phyloP scores from a whole-genome alignment of 2,329 filamentous ascomycete species.

The Diaporthe ampelina region DNA sequence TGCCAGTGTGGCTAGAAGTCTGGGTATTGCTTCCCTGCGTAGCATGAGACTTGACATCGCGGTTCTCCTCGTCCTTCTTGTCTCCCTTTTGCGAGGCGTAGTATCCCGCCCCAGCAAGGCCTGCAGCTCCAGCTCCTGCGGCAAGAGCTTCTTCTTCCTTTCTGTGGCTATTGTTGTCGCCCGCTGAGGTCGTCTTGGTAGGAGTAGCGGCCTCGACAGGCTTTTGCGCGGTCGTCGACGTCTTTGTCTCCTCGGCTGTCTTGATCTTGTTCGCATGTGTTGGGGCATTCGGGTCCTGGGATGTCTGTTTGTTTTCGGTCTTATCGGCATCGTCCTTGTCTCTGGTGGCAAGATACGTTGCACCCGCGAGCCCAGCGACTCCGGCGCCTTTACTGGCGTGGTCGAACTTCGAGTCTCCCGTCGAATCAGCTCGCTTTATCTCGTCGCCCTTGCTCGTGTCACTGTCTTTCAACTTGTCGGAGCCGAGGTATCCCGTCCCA shows the following conservation, averaged over 20 bases:
- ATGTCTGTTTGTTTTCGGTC: not conserved
- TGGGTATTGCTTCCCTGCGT: not conserved
- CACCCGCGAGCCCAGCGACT: slow-evolving; percentile 12
- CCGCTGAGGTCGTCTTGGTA: not conserved
- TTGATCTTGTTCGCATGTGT: not conserved
- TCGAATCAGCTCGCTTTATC: not conserved
- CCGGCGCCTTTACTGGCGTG: not conserved
- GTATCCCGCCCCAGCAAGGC: slow-evolving; percentile 32
- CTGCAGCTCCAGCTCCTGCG: slow-evolving; percentile 29
- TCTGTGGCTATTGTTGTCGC: slow-evolving; percentile 5
- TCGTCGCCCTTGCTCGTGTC: not conserved
- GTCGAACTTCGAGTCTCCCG: not conserved
- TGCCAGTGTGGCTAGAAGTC: not conserved
- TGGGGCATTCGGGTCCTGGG: not conserved
- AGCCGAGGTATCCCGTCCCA: slow-evolving; percentile 3
- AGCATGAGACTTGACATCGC: not conserved
- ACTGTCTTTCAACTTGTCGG: not conserved
- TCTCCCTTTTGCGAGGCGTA: slow-evolving; percentile 4
- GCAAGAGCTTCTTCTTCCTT: slow-evolving; percentile 20
- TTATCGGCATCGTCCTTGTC: slow-evolving; percentile 4
- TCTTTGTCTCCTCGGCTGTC: not conserved
- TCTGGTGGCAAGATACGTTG: slow-evolving; percentile 21
- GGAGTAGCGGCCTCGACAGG: not conserved
- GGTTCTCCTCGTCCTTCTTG: not conserved
- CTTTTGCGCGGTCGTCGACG: not conserved